These are phyloP conservation scores for Hura crepitans DNA, from an alignment of 441 rosid species.

Conservation along the genomic window DNA sequence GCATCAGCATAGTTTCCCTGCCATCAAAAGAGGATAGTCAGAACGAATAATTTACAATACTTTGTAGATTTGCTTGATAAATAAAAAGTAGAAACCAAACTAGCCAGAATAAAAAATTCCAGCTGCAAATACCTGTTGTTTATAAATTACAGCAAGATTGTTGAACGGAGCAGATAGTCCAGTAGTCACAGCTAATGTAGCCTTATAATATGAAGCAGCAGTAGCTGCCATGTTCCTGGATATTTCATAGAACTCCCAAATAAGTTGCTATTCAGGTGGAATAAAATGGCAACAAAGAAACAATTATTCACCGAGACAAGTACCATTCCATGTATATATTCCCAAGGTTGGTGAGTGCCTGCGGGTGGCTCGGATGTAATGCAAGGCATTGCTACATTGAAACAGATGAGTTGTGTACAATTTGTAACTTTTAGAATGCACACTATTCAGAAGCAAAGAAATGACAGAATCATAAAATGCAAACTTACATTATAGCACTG, in stretches of 20 bases:
- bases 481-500: constrained; percentile 80
- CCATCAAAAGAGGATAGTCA: constrained; percentile 7
- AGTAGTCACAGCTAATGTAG: constrained; percentile 82
- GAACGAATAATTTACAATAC: background rate
- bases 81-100: background rate
- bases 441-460: background rate
- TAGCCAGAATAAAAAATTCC: background rate
- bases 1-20: constrained; percentile 98
- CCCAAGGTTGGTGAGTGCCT: constrained; percentile 96
- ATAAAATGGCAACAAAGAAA: background rate
- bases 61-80: background rate
- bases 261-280: constrained; percentile 1
- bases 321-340: constrained; percentile 99
- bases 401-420: constrained; percentile 15
- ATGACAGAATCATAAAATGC: background rate
- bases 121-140: constrained; percentile 69
- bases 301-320: background rate
- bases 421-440: constrained; percentile 2
- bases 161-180: constrained; percentile 98
- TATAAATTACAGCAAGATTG: constrained; percentile 93
- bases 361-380: constrained; percentile 92
- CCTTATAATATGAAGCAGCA: constrained; percentile 88
- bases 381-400: constrained; percentile 85
- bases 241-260: constrained; percentile 20
- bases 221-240: constrained; percentile 75